Evolutionary conservation across 2,329 filamentous ascomycete genomes (phyloP).

Genomic region (Verticillium nubilum): DNA sequence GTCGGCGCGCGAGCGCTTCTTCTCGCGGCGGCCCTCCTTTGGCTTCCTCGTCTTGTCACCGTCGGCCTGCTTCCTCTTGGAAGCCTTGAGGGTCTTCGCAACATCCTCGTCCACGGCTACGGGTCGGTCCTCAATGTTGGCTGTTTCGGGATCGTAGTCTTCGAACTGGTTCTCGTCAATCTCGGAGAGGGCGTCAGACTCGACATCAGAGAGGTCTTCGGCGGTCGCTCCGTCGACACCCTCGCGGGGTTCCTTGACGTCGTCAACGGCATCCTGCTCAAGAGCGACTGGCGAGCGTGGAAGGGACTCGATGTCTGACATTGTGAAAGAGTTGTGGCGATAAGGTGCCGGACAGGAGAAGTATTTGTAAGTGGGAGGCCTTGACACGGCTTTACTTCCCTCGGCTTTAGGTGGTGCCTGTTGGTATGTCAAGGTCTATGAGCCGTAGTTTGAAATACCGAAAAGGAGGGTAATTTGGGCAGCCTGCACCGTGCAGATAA

Average conservation of each 20-base stretch:
- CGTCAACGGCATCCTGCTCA: constrained; percentile 19
- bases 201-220: constrained; percentile 44
- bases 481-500: neutral
- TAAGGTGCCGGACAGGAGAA: neutral
- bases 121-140: constrained; percentile 57
- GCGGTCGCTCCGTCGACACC: constrained; percentile 33
- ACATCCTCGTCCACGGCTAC: constrained; percentile 64
- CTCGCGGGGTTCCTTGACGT: constrained; percentile 13
- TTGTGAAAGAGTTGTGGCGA: constrained; percentile 13
- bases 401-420: no score
- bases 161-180: constrained; percentile 66
- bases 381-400: neutral
- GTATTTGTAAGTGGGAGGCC: neutral
- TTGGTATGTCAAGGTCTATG: neutral
- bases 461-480: neutral
- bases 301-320: constrained; percentile 43
- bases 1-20: constrained; percentile 52
- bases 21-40: constrained; percentile 65
- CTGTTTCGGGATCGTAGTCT: constrained; percentile 61
- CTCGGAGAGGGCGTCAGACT: constrained; percentile 59
- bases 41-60: constrained; percentile 66
- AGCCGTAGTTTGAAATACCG: neutral
- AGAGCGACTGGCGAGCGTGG: constrained; percentile 26
- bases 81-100: constrained; percentile 57
- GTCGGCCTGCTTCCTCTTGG: constrained; percentile 60